Percentiles rank a stretch among this genome's conserved stretches.
These are phyloP conservation scores for Ophiostoma angusticollis DNA, from an alignment of 2,329 filamentous ascomycete genomes.

Conservation along the genomic window DNA sequence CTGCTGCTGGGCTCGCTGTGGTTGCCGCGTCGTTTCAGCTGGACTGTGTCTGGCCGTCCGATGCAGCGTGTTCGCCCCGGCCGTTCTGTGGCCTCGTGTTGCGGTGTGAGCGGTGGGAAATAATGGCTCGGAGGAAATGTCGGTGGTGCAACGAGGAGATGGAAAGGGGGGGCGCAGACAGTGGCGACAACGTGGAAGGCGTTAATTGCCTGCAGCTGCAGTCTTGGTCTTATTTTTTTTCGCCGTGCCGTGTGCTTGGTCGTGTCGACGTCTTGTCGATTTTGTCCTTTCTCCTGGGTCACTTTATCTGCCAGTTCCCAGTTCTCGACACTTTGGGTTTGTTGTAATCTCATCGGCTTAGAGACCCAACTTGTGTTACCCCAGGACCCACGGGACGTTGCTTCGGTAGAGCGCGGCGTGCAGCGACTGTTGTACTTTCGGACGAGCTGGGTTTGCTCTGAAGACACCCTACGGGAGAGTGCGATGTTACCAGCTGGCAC, in stretches of 20 bases:
- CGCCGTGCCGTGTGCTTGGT: conserved; percentile 1
- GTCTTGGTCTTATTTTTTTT: not conserved
- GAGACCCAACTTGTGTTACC: too few species aligned
- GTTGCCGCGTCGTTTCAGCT: too few species aligned
- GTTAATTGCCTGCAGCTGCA: conserved; percentile 12
- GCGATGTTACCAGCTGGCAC: too few species aligned
- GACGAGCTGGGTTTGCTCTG: too few species aligned
- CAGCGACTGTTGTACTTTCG: too few species aligned
- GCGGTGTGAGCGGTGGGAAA: conserved; percentile 8
- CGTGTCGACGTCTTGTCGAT: not conserved
- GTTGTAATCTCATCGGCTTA: too few species aligned
- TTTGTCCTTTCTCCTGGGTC: not conserved
- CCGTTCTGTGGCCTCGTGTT: conserved; percentile 5
- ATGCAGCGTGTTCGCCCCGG: too few species aligned
- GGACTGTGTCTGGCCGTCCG: too few species aligned
- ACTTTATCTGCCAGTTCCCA: not conserved
- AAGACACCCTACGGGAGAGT: too few species aligned
- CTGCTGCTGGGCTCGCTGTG: not conserved
- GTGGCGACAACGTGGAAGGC: conserved; percentile 11
- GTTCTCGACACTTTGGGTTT: too few species aligned
- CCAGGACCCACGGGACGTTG: too few species aligned
- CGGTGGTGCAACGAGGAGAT: not conserved
- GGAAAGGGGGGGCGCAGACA: not conserved
- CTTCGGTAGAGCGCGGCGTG: too few species aligned
- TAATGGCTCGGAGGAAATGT: conserved; percentile 1